A percentile compares a stretch with the other conserved stretches of the same genome.
Evolutionary conservation across 495 filamentous ascomycete genomes (phyloP).

Genomic region (Aspergillus panamensis): DNA sequence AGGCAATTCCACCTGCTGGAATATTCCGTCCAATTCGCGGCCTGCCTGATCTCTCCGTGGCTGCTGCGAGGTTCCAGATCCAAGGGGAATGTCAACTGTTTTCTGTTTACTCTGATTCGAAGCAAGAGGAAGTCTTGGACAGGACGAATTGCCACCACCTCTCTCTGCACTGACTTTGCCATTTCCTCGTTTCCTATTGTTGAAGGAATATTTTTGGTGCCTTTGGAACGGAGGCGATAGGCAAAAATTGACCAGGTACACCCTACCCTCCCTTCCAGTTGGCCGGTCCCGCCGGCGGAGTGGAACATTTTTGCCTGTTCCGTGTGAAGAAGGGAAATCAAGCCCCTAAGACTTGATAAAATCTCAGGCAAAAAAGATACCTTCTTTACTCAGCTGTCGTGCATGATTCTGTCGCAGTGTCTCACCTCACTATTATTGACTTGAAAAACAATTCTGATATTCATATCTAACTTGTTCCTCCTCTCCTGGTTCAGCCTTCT

Average conservation of each 20-base stretch:
- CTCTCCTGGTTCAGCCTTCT: constrained; percentile 2
- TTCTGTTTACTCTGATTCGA: neutral
- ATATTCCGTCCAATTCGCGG: neutral
- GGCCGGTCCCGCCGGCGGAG: constrained; percentile 3
- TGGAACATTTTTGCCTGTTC: constrained; percentile 12
- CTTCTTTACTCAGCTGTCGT: neutral
- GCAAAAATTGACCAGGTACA: neutral
- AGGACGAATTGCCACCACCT: too few relatives aligned
- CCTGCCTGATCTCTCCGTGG: neutral
- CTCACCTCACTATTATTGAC: neutral
- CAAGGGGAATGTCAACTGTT: neutral
- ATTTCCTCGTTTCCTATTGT: too few relatives aligned
- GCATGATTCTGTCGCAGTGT: neutral
- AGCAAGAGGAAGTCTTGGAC: neutral
- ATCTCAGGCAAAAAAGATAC: constrained; percentile 5
- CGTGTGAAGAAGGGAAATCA: constrained; percentile 12
- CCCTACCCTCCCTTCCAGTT: neutral
- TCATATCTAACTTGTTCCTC: neutral
- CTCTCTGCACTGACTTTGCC: too few relatives aligned
- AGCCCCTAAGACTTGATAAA: constrained; percentile 12
- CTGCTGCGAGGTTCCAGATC: neutral
- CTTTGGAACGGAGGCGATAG: neutral
- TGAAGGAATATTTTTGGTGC: neutral
- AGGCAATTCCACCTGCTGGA: constrained; percentile 2
- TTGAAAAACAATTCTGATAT: constrained; percentile 5